Percentiles rank a stretch among this genome's conserved stretches.
These are phyloP conservation scores for Lipomyces oligophaga DNA, from an alignment of 805 yeast species.

Conservation along the genomic window DNA sequence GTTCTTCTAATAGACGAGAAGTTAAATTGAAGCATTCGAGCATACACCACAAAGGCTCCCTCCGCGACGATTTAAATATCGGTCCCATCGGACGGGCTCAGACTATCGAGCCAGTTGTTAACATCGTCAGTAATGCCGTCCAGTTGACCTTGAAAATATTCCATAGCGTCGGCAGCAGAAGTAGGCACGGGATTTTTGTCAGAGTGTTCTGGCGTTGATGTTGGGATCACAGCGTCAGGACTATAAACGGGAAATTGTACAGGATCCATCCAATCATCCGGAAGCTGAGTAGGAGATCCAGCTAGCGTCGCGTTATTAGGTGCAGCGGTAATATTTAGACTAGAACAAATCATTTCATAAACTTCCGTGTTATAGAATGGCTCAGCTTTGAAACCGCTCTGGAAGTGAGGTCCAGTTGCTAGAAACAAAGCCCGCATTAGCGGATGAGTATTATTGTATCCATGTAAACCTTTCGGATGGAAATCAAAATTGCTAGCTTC, in stretches of 20 bases:
- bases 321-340: conserved; percentile 51
- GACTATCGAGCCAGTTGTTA: conserved; percentile 16
- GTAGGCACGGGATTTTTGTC: not conserved
- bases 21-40: too few species aligned
- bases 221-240: conserved; percentile 1
- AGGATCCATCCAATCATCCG: conserved; percentile 33
- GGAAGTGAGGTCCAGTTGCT: conserved; percentile 77
- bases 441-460: conserved; percentile 71
- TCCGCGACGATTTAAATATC: too few species aligned
- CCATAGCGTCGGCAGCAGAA: conserved; percentile 2
- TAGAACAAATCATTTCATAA: conserved; percentile 69
- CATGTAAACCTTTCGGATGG: conserved; percentile 75
- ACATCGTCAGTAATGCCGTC: conserved; percentile 13
- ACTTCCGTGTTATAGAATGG: conserved; percentile 75
- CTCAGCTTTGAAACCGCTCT: conserved; percentile 41
- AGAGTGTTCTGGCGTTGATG: not conserved
- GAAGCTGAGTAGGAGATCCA: conserved; percentile 30
- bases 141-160: conserved; percentile 7
- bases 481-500: conserved; percentile 48
- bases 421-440: conserved; percentile 81
- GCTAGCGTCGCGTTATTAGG: conserved; percentile 53
- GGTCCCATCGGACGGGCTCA: conserved; percentile 1
- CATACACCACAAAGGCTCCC: too few species aligned
- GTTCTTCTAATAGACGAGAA: too few species aligned
- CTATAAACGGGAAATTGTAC: conserved; percentile 11